These are phyloP conservation scores for Astrephomene gubernaculifera DNA, from an alignment of 139 green algal species.

Conservation along the genomic window DNA sequence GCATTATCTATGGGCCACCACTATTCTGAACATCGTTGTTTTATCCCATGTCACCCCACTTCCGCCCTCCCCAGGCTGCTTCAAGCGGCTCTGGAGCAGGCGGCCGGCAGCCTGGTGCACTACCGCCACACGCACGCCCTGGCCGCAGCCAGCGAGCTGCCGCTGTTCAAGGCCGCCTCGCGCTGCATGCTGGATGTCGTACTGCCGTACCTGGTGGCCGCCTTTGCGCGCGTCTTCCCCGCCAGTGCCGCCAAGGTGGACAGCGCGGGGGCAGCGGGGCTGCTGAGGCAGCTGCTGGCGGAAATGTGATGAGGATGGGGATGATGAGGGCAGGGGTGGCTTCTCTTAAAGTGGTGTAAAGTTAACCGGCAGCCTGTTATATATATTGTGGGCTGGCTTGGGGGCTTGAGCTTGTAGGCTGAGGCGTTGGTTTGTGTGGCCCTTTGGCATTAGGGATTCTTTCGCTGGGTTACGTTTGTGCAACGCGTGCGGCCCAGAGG, in stretches of 20 bases:
- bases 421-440: no score
- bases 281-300: slow-evolving; percentile 44
- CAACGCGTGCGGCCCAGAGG: no score
- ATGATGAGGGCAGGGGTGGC: no score
- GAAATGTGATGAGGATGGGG: slow-evolving; percentile 39
- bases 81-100: slow-evolving; percentile 69
- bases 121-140: slow-evolving; percentile 67
- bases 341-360: no score
- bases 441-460: no score
- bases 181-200: slow-evolving; percentile 62
- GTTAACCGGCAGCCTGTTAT: no score
- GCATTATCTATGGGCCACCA: no score
- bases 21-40: no score
- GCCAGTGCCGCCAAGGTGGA: slow-evolving; percentile 44
- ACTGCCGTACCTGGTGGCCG: slow-evolving; percentile 68
- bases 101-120: slow-evolving; percentile 69
- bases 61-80: slow-evolving; percentile 43
- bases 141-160: slow-evolving; percentile 55
- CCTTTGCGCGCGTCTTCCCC: slow-evolving; percentile 73
- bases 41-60: not conserved
- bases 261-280: not conserved
- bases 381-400: no score
- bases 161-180: slow-evolving; percentile 53
- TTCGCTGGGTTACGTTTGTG: no score
- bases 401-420: no score